phyloP scores from a whole-genome alignment of 768 basidiomycete species.

The Phallus indusiatus region DNA sequence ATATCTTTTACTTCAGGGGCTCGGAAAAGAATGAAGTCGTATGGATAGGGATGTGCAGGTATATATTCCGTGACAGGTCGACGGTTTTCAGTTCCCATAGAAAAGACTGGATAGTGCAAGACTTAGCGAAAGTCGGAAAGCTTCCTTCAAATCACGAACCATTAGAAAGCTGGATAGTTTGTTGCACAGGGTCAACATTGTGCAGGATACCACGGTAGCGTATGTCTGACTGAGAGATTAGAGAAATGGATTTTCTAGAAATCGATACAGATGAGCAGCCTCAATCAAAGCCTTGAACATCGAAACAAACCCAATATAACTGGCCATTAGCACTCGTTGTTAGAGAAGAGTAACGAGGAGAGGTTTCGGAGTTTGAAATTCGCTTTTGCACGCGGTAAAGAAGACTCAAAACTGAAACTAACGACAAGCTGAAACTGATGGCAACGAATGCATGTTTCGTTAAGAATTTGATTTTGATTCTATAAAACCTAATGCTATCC shows the following conservation, averaged over 20 bases:
- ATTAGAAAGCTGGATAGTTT: constrained; percentile 83
- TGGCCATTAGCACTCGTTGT: constrained; percentile 49
- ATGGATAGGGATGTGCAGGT: constrained; percentile 74
- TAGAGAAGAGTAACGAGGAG: constrained; percentile 8
- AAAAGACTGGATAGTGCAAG: constrained; percentile 43
- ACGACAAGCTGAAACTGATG: neutral
- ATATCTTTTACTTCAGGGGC: constrained; percentile 86
- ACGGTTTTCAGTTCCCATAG: constrained; percentile 82
- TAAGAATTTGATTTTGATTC: neutral
- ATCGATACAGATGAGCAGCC: constrained; percentile 12
- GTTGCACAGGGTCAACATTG: constrained; percentile 76
- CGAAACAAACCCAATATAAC: constrained; percentile 58
- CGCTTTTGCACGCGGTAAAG: neutral
- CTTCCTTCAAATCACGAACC: constrained; percentile 34
- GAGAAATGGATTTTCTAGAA: constrained; percentile 73
- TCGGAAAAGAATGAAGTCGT: constrained; percentile 85
- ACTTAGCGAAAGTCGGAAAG: neutral
- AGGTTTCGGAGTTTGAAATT: constrained; percentile 3
- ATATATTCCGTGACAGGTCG: constrained; percentile 72
- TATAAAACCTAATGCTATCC: constrained; percentile 36
- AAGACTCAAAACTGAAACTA: neutral
- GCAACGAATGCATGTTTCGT: neutral
- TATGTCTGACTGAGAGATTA: constrained; percentile 86
- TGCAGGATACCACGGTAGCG: constrained; percentile 83
- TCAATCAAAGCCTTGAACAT: neutral